Base-by-base conservation (phyloP, 129 eudicot species). In the Lactuca sativa region DNA sequence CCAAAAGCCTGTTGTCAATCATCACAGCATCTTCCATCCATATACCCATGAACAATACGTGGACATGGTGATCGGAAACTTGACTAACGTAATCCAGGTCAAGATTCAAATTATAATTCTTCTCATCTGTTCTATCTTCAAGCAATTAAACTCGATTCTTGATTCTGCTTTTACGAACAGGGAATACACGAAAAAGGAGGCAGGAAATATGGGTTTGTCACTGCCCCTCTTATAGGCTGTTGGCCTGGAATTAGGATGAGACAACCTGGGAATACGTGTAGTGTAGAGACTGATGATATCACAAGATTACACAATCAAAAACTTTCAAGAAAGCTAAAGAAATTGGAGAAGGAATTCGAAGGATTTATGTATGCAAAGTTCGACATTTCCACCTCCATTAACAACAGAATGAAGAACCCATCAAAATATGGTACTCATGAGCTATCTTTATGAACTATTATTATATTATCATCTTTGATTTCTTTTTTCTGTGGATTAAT, bases 131-230 rank as follows among this genome's bases (percentile, higher is more conserved):
- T 43, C 49, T 10, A 43, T 43, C 44, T 38, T 38, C 44, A 21
- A 21, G 0, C 21, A 21, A 43, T 43, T 2, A 43, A 4, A 0
- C 52, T 10, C 0, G 3, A 10, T 47, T 15, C 4, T 6, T 60
- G 11, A 60, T 3, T 47, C 7, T 59, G 37, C 17, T 71, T 59
- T 48, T 15, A 9, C 13, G 8, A 49, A 74, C 79, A 86, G 87
- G 84, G 69, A 54, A 72, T 86, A 21, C 69, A 83, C 51, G 52
- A 69, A 18, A 30, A 43, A 58, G 92, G 92, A 32, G 92, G 86
- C 17, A 80, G 88, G 66, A 86, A 81, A 69, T 83, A 74, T 72
- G 83, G 80, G 40, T 69, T 82, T 74, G 9, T 81, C 6, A 67
- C 56, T 13, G 15, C 72, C 12, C 82, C 75, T 13, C 82, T 75